Conservation (phyloP, 805 yeast species). For the Candida arabinofermentans region DNA sequence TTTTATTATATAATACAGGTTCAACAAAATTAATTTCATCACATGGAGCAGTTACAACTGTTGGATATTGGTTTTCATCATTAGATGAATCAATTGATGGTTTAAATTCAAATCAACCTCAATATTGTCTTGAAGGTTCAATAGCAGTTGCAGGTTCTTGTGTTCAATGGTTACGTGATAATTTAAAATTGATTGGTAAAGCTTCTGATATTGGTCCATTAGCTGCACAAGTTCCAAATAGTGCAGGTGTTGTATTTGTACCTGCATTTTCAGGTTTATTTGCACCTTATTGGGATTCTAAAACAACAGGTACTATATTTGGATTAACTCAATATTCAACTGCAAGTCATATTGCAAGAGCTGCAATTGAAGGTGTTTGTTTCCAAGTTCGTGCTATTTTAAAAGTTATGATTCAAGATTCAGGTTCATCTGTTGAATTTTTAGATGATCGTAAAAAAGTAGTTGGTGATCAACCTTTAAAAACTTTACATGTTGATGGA, state of each 20-base stretch:
- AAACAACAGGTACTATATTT: constrained; percentile 87
- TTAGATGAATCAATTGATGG: constrained; percentile 41
- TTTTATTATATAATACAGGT: constrained; percentile 86
- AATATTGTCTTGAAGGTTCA: constrained; percentile 90
- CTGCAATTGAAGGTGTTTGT: constrained; percentile 93
- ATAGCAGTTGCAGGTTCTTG: constrained; percentile 95
- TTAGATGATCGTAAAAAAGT: constrained; percentile 45
- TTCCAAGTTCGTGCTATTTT: constrained; percentile 89
- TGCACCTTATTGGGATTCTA: constrained; percentile 95
- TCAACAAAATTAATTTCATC: constrained; percentile 60
- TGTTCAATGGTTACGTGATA: constrained; percentile 92
- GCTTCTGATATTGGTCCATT: constrained; percentile 89
- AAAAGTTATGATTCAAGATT: constrained; percentile 81
- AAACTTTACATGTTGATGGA: constrained; percentile 74
- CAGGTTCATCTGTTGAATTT: constrained; percentile 54
- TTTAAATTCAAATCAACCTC: constrained; percentile 49
- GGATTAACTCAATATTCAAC: constrained; percentile 92
- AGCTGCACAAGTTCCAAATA: constrained; percentile 73
- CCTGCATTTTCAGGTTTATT: constrained; percentile 93
- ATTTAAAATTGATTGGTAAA: constrained; percentile 72
- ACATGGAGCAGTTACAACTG: constrained; percentile 84
- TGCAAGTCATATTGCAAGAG: constrained; percentile 89
- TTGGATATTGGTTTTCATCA: constrained; percentile 85
- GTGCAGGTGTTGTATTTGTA: constrained; percentile 91
- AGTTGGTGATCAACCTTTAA: constrained; percentile 35